Evolutionary conservation across 176 grass and related monocot genomes (phyloP).

Genomic region (Otatea glauca): DNA sequence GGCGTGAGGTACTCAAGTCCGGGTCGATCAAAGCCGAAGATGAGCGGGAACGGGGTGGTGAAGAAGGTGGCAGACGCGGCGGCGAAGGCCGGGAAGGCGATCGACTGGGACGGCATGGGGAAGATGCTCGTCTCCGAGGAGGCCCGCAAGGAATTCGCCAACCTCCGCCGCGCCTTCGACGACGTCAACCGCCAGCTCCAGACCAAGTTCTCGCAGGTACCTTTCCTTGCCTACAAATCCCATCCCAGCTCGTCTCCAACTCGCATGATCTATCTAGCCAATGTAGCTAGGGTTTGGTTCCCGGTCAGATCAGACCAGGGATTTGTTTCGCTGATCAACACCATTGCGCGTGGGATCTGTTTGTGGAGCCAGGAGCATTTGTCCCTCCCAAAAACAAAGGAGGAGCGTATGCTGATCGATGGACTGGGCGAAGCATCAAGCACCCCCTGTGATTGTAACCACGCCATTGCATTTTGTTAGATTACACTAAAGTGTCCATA

Average conservation of each 20-base stretch:
- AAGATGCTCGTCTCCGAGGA: constrained; percentile 73
- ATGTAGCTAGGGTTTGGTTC: not conserved
- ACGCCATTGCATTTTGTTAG: not conserved
- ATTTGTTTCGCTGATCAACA: not conserved
- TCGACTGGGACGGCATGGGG: constrained; percentile 78
- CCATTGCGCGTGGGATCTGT: not conserved
- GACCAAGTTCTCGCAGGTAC: constrained; percentile 78
- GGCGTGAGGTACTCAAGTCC: not conserved
- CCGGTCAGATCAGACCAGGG: not conserved
- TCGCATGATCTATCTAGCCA: not conserved
- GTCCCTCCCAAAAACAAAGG: too few relatives aligned
- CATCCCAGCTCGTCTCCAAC: not conserved
- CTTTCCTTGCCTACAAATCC: not conserved
- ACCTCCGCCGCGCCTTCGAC: constrained; percentile 71
- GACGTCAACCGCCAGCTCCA: constrained; percentile 72
- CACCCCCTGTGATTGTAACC: not conserved
- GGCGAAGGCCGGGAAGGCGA: constrained; percentile 67
- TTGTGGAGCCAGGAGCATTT: not conserved
- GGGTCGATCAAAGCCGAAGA: constrained; percentile 29
- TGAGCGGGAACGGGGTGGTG: constrained; percentile 61
- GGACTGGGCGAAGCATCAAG: not conserved
- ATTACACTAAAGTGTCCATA: not conserved
- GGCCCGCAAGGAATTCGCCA: constrained; percentile 78
- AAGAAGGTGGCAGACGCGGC: constrained; percentile 69
- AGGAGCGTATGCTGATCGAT: not conserved